These are phyloP conservation scores for Fusarium oligoseptatum DNA, from an alignment of 2,329 filamentous ascomycete genomes.

Conservation along the genomic window DNA sequence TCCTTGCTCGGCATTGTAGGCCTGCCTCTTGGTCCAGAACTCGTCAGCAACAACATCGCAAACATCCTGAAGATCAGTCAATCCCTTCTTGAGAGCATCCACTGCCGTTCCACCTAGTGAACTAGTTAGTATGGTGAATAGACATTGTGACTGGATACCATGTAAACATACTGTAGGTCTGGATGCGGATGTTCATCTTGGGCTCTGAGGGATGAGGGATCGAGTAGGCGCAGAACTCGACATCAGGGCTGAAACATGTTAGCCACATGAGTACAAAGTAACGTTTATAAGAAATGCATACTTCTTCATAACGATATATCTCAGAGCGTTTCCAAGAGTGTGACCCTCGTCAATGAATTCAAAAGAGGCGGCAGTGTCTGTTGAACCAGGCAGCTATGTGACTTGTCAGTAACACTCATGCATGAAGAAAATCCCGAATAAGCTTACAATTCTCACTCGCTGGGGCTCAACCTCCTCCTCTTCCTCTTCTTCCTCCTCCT, in stretches of 20 bases:
- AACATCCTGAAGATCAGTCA: slow-evolving; percentile 88
- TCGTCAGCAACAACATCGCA: slow-evolving; percentile 96
- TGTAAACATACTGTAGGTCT: slow-evolving; percentile 84
- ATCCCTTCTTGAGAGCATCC: slow-evolving; percentile 89
- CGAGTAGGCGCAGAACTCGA: slow-evolving; percentile 98
- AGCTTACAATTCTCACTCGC: slow-evolving; percentile 72
- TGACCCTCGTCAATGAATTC: slow-evolving; percentile 95
- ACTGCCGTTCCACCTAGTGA: slow-evolving; percentile 80
- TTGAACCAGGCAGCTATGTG: slow-evolving; percentile 82
- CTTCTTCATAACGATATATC: slow-evolving; percentile 99
- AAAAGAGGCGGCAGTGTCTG: slow-evolving; percentile 91
- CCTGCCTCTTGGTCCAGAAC: slow-evolving; percentile 73
- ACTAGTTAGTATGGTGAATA: slow-evolving; percentile 20
- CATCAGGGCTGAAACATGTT: slow-evolving; percentile 77
- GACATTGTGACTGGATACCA: not conserved
- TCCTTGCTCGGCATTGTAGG: slow-evolving; percentile 52
- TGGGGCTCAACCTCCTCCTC: slow-evolving; percentile 65
- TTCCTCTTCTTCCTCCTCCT: slow-evolving; percentile 59
- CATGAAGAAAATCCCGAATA: not conserved
- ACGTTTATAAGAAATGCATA: slow-evolving; percentile 59
- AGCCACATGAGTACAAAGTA: slow-evolving; percentile 23
- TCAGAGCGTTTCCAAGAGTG: slow-evolving; percentile 92
- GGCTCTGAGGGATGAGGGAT: slow-evolving; percentile 96
- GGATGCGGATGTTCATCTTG: slow-evolving; percentile 97
- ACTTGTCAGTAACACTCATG: slow-evolving; percentile 19